Evolutionary conservation across 371 early-diverging fungal genomes (phyloP), one percentile per base, ranked within the genome.

Genomic region (Phascolomyces articulosus): DNA sequence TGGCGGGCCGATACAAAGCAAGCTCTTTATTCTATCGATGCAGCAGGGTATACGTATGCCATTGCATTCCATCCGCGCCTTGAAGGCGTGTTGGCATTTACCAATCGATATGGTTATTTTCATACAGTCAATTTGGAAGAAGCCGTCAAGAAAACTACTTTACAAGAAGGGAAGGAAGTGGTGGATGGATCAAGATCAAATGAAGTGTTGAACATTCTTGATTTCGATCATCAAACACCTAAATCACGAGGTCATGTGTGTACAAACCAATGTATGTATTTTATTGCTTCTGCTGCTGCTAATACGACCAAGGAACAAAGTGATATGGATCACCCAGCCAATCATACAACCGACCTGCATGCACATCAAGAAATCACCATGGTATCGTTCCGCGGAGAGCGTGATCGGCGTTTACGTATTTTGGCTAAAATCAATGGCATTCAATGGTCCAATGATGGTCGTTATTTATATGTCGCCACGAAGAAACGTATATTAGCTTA

Each of bases 91-190:
- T 70, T 87, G 61, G 80, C 76, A 0, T 83, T 85, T 29, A 69
- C 79, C 54, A 85, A 85, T 54, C 77, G 87, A 54, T 87, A 87
- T 57, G 87, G 87, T 0, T 87, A 84, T 61, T 69, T 85, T 20
- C 87, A 87, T 54, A 81, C 85, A 10, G 82, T 87, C 20, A 75
- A 87, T 27, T 60, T 85, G 9, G 72, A 77, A 6, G 67, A 77
- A 60, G 60, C 61, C n/a, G n/a, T n/a, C n/a, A n/a, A n/a, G n/a
- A n/a, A n/a, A n/a, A n/a, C n/a, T n/a, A n/a, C n/a, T n/a, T n/a
- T n/a, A n/a, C n/a, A n/a, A n/a, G n/a, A n/a, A n/a, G n/a, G n/a
- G n/a, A n/a, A n/a, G n/a, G n/a, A n/a, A n/a, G n/a, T n/a, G n/a
- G n/a, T n/a, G 15, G 16, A n/a, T 13, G 16, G 15, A 44, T n/a